Percentiles rank a stretch among this genome's conserved stretches.
phyloP scores from a whole-genome alignment of 371 early-diverging fungal species.

The Mucor plumbeus region DNA sequence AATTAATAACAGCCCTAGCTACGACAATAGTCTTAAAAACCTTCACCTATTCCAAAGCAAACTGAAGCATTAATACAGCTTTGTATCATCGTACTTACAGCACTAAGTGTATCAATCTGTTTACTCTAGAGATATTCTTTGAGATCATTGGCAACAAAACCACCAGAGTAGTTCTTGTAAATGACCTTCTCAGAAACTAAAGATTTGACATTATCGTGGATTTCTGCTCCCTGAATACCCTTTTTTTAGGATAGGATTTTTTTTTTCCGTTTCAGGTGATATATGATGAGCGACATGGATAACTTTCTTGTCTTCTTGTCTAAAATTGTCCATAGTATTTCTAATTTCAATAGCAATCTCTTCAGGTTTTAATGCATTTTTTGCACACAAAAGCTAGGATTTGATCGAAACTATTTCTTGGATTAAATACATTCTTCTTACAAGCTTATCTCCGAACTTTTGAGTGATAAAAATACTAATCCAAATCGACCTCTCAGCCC shows the following conservation, averaged over 20 bases:
- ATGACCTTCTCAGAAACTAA: constrained; percentile 9
- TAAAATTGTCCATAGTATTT: constrained; percentile 16
- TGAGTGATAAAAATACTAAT: too few species aligned
- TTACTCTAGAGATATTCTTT: constrained; percentile 17
- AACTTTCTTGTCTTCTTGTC: constrained; percentile 14
- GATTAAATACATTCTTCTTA: too few species aligned
- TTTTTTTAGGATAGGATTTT: neutral
- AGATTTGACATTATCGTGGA: constrained; percentile 12
- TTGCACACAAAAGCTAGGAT: too few species aligned
- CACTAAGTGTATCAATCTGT: constrained; percentile 7
- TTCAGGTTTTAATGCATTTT: too few species aligned
- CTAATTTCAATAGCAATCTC: constrained; percentile 11
- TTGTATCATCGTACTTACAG: constrained; percentile 18
- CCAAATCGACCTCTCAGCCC: too few species aligned
- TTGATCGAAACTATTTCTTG: too few species aligned
- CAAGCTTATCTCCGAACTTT: too few species aligned
- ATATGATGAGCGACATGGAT: constrained; percentile 1
- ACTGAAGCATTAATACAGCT: constrained; percentile 24
- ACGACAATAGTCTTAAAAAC: constrained; percentile 18
- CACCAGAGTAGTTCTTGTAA: constrained; percentile 6
- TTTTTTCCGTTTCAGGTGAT: neutral
- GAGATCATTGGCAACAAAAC: constrained; percentile 19
- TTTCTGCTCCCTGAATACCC: constrained; percentile 5
- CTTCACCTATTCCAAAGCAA: constrained; percentile 16
- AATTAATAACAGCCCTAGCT: constrained; percentile 14